Conservation (phyloP, 345 rosid species). For the Pistacia integerrima region DNA sequence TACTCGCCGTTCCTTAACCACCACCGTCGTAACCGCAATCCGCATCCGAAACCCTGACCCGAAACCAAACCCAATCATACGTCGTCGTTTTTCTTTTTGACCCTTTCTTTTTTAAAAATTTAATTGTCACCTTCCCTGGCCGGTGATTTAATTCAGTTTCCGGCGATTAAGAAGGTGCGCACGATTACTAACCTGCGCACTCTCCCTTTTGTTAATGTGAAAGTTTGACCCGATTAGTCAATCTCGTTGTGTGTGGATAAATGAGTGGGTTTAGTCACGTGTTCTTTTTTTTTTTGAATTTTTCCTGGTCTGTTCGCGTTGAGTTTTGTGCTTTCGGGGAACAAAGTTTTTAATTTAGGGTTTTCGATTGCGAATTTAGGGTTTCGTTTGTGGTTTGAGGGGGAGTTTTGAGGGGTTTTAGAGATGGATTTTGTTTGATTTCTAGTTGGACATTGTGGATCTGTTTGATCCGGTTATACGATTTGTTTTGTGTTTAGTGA, state of each 20-base stretch:
- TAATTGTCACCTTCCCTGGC: conserved; percentile 22
- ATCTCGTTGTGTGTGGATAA: conserved; percentile 11
- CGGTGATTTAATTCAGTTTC: conserved; percentile 38
- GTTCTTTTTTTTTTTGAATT: conserved; percentile 23
- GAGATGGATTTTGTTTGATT: conserved; percentile 35
- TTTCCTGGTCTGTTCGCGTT: conserved; percentile 25
- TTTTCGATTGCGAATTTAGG: conserved; percentile 27
- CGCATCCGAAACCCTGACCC: conserved; percentile 15
- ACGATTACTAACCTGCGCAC: conserved; percentile 50
- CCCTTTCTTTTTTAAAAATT: conserved; percentile 1
- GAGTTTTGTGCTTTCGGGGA: conserved; percentile 25
- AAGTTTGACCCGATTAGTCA: conserved; percentile 31
- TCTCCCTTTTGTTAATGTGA: conserved; percentile 17
- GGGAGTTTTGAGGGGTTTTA: conserved; percentile 38
- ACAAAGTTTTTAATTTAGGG: conserved; percentile 24
- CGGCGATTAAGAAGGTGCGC: conserved; percentile 61
- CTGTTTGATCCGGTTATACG: conserved; percentile 39
- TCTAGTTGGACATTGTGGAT: conserved; percentile 43
- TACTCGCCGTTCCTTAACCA: neutral
- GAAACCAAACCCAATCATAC: conserved; percentile 23
- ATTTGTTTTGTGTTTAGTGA: conserved; percentile 17
- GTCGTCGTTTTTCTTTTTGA: conserved; percentile 15
- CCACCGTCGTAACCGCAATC: conserved; percentile 16
- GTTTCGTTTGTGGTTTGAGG: conserved; percentile 27
- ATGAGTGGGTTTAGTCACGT: conserved; percentile 15